These are phyloP conservation scores for Taphrina pruni DNA, from an alignment of 1,139 yeast genomes.

Conservation along the genomic window DNA sequence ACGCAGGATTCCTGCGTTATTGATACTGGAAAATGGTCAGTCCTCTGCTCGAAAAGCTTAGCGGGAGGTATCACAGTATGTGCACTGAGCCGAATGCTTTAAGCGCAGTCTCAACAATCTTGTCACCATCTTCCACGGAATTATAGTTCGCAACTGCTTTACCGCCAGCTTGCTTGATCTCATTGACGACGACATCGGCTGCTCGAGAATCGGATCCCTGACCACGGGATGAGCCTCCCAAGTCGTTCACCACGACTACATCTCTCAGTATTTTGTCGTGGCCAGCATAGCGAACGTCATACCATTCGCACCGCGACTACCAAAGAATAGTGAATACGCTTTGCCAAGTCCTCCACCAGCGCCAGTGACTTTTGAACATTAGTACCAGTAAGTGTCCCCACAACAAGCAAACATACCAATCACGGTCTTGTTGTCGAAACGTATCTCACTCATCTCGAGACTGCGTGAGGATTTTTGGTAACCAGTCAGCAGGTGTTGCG, in stretches of 20 bases:
- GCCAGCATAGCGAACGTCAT: neutral
- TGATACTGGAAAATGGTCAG: constrained; percentile 55
- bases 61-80: constrained; percentile 56
- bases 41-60: neutral
- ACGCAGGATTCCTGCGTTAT: constrained; percentile 93
- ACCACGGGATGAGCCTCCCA: constrained; percentile 84
- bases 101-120: constrained; percentile 84
- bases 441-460: constrained; percentile 44
- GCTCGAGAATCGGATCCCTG: constrained; percentile 57
- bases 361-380: constrained; percentile 91
- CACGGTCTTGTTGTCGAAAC: constrained; percentile 48
- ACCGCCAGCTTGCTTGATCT: constrained; percentile 77
- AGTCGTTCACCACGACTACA: constrained; percentile 76
- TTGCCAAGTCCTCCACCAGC: constrained; percentile 98
- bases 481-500: too few species aligned
- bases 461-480: neutral
- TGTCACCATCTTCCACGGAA: constrained; percentile 85
- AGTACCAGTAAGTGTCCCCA: constrained; percentile 15
- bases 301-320: constrained; percentile 80
- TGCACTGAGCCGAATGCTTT: constrained; percentile 88
- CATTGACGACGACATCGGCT: constrained; percentile 88
- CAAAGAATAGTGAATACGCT: constrained; percentile 84
- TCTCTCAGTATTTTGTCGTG: too few species aligned
- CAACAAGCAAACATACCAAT: constrained; percentile 33
- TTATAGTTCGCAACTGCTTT: constrained; percentile 92